Conservation (phyloP, 2,329 filamentous ascomycete genomes). For the Hypoxylon sp. region DNA sequence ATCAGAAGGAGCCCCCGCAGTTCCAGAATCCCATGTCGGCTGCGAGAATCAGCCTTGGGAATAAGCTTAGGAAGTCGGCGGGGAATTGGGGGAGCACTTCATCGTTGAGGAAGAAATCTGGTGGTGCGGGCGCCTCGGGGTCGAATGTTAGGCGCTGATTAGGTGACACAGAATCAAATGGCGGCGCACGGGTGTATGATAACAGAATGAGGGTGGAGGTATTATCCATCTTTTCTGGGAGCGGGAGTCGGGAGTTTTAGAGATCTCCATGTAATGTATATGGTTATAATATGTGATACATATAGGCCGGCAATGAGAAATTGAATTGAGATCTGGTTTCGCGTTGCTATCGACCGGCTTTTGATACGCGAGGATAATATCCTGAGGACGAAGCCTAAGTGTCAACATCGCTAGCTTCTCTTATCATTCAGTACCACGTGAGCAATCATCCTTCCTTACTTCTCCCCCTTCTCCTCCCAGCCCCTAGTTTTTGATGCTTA, state of each 20-base stretch:
- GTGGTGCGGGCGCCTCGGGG: conserved; percentile 24
- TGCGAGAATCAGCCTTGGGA: conserved; percentile 66
- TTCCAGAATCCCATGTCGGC: conserved; percentile 57
- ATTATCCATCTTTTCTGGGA: conserved; percentile 1
- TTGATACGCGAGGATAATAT: not conserved
- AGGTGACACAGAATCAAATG: not conserved
- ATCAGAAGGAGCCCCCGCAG: conserved; percentile 40
- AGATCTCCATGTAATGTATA: conserved; percentile 2
- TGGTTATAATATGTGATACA: not conserved
- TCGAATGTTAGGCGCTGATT: conserved; percentile 39
- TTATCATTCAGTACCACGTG: not conserved
- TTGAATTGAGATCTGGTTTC: not conserved
- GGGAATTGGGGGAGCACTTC: conserved; percentile 64
- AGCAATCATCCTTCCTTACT: not conserved
- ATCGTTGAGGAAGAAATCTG: conserved; percentile 57
- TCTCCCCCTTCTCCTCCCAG: not conserved
- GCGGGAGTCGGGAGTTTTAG: conserved; percentile 1
- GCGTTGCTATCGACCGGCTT: not conserved
- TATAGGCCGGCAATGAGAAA: not conserved
- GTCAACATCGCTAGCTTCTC: not conserved
- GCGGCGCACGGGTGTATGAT: conserved; percentile 2
- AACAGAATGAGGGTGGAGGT: not conserved
- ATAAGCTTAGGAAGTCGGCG: conserved; percentile 65
- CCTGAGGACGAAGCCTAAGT: not conserved
- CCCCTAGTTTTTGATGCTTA: not conserved